Conservation (phyloP, 179 eudicot species). For the Corrigiola litoralis region DNA sequence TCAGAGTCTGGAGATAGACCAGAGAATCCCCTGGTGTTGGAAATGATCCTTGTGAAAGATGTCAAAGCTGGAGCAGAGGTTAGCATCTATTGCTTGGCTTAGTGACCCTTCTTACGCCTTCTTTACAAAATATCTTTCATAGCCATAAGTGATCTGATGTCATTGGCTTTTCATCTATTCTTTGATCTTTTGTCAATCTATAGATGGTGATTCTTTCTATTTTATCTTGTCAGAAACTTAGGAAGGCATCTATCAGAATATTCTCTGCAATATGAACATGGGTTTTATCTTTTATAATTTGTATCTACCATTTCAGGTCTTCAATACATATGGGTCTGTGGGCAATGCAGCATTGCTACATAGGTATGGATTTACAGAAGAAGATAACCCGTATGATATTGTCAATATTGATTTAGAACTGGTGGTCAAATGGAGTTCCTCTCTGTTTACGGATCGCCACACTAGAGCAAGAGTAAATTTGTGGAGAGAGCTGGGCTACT, state of each 20-base stretch:
- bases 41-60: constrained; percentile 84
- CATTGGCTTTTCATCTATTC: background rate
- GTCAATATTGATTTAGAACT: constrained; percentile 78
- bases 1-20: constrained; percentile 25
- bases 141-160: background rate
- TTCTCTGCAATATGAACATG: too few species aligned
- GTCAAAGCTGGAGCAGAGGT: constrained; percentile 80
- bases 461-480: constrained; percentile 56
- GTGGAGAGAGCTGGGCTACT: constrained; percentile 64
- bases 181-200: too few species aligned
- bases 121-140: background rate
- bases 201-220: background rate
- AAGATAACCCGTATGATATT: constrained; percentile 62
- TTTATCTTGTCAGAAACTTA: background rate
- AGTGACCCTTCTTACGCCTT: background rate
- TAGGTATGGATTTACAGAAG: constrained; percentile 91
- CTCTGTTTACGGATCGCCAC: constrained; percentile 57
- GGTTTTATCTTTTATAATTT: background rate
- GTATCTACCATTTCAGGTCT: constrained; percentile 52
- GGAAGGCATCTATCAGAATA: background rate
- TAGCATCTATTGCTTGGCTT: constrained; percentile 16
- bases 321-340: constrained; percentile 79
- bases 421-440: constrained; percentile 72
- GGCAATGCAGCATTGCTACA: constrained; percentile 97
- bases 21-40: constrained; percentile 48